Base-by-base conservation (phyloP, 371 early-diverging fungal genomes). In the Chytridium lagenaria region DNA sequence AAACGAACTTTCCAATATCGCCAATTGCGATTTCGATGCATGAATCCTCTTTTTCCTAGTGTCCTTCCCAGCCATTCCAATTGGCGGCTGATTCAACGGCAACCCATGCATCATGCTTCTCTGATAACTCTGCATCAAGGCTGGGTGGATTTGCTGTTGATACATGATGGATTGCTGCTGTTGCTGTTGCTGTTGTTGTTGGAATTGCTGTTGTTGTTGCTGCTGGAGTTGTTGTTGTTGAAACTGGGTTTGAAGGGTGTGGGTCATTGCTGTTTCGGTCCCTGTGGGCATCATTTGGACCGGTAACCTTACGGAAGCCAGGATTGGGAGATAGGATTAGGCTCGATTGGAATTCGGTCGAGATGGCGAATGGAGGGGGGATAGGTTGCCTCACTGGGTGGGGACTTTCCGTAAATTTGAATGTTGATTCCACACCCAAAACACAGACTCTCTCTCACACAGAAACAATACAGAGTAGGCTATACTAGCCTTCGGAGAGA, bases 11-110 rank as follows among this genome's bases (percentile, higher is more conserved):
- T 74, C 74, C 15, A 74, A 67, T 59, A 74, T 30, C 1, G 51
- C 69, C n/a, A 68, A 63, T 52, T 74, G 74, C 26, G 59, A 68
- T 19, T 69, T 34, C 31, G 69, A 36, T 7, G 74, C 61, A 51
- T 74, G 74, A 31, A 74, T 52, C 33, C 74, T 57, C 52, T 49
- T 30, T 28, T 61, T 61, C 28, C 63, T 31, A 19, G 63, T 22
- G 34, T 61, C 63, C 63, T 61, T 61, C 33, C 63, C 63, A 10
- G 63, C 33, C 63, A 61, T 61, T 7, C 63, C 63, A 10, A 61
- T 15, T 23, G 23, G 63, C 33, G 12, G 55, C 12, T 52, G 55
- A 52, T 52, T 12, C 55, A 52, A 44, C 44, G 44, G 44, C 44
- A 44, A 12, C 19, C 44, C 44, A 44, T 44, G 7, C 44, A 44